These are phyloP conservation scores for Rhodamnia argentea DNA, from an alignment of 345 rosid species.

Conservation along the genomic window DNA sequence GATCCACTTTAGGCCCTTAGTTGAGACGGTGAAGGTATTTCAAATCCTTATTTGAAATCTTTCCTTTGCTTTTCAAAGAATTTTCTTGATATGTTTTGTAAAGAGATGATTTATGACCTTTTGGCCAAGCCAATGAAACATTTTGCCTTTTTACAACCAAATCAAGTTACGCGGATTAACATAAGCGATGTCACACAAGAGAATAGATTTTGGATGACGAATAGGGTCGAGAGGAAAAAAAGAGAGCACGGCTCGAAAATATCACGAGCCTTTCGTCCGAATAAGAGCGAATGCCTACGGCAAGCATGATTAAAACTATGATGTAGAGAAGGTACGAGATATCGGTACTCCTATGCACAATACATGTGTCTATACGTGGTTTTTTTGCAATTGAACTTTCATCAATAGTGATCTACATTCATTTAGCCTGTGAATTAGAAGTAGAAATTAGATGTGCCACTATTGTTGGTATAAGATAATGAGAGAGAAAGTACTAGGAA, in stretches of 20 bases:
- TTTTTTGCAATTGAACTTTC: too few species aligned
- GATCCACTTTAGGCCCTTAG: not conserved
- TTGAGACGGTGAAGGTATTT: too few species aligned
- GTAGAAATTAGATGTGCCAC: too few species aligned
- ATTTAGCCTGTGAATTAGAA: too few species aligned
- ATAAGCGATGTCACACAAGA: accelerated
- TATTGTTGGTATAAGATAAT: too few species aligned
- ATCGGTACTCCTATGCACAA: too few species aligned
- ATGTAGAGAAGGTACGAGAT: too few species aligned
- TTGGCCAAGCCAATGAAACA: not conserved
- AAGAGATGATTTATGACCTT: not conserved
- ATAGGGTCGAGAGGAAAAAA: not conserved
- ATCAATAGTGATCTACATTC: too few species aligned
- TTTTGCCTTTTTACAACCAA: not conserved
- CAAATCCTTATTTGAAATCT: too few species aligned
- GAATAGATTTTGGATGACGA: not conserved
- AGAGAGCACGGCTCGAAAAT: not conserved
- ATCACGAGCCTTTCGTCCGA: not conserved
- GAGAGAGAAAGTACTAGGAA: too few species aligned
- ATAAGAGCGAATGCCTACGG: not conserved
- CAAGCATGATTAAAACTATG: too few species aligned
- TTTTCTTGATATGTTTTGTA: accelerated
- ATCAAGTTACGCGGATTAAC: not conserved
- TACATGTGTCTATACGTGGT: too few species aligned
- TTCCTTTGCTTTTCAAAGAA: not conserved